Conservation (phyloP, 2,329 filamentous ascomycete genomes). For the Colletotrichum sp. region DNA sequence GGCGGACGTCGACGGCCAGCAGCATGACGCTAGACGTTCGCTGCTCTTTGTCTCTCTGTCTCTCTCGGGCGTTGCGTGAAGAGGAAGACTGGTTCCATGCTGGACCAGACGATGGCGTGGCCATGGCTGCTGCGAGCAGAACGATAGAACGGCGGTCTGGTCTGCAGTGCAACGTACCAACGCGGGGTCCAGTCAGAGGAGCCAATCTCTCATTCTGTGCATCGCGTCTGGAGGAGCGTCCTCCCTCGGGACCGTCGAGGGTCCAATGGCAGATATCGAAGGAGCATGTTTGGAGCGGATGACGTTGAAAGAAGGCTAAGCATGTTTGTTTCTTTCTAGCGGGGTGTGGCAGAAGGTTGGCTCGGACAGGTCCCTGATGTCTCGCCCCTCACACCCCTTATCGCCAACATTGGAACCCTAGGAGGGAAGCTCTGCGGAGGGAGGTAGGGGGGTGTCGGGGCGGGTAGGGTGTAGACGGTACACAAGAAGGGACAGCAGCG, state of each 20-base stretch:
- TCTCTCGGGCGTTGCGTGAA: background rate
- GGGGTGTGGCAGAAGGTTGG: background rate
- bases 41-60: background rate
- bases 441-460: background rate
- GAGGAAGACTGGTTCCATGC: background rate
- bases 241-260: background rate
- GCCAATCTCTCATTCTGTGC: background rate
- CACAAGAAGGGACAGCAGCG: constrained; percentile 15
- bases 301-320: constrained; percentile 19
- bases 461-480: background rate
- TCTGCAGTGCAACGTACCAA: constrained; percentile 8
- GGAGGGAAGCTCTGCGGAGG: background rate
- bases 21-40: background rate
- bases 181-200: background rate
- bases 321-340: constrained; percentile 2
- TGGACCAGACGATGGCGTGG: background rate
- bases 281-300: background rate
- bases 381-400: constrained; percentile 12
- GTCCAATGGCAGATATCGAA: background rate
- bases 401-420: background rate
- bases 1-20: background rate
- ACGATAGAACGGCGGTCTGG: constrained; percentile 17
- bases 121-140: background rate
- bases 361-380: constrained; percentile 4
- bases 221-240: background rate